Percentiles rank a stretch among this genome's conserved stretches.
Conservation (phyloP, 345 rosid species). For the Sonneratia caseolaris region DNA sequence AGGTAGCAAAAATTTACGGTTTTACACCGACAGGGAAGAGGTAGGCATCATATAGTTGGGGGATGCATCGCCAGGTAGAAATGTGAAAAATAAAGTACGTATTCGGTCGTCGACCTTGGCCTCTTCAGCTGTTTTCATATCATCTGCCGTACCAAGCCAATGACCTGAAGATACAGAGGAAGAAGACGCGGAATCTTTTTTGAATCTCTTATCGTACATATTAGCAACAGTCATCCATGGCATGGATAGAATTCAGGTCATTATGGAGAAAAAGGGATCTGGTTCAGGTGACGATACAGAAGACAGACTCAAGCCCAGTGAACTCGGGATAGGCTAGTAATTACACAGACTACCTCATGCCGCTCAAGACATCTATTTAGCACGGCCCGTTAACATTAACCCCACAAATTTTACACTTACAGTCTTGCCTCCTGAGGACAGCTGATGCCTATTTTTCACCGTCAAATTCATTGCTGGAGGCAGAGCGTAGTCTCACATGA, state of each 20-base stretch:
- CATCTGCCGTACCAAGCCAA: neutral
- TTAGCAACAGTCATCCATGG: neutral
- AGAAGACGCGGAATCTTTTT: neutral
- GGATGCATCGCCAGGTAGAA: no score
- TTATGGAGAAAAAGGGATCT: no score
- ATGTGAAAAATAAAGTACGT: no score
- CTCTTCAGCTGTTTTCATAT: no score
- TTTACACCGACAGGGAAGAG: no score
- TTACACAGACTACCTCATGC: neutral
- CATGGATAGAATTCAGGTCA: neutral
- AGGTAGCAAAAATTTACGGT: no score
- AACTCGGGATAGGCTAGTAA: neutral
- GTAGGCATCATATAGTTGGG: no score
- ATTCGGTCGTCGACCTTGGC: no score
- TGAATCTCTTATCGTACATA: no score
- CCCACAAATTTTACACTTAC: neutral
- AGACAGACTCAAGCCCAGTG: neutral
- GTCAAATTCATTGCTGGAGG: slow-evolving; percentile 12
- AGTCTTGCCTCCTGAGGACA: neutral
- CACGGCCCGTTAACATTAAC: neutral
- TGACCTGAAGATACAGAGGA: neutral
- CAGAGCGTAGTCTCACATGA: slow-evolving; percentile 35
- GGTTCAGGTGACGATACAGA: neutral
- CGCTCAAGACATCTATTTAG: neutral
- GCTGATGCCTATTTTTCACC: slow-evolving; percentile 5